Base-by-base conservation (phyloP, 176 grass and related monocot genomes). In the Pontederia crassipes region DNA sequence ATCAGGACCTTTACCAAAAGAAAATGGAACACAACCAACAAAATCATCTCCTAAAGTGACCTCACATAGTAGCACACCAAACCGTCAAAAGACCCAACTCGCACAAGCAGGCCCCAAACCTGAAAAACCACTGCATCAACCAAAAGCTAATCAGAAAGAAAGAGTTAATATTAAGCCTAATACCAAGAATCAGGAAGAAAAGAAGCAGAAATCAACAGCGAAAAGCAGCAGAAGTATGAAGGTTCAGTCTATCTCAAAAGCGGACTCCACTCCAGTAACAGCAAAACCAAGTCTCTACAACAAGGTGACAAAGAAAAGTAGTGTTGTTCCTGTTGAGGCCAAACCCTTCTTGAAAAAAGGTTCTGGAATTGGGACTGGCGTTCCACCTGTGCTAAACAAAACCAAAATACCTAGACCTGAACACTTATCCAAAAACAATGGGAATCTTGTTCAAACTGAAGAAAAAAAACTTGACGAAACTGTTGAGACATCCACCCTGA, bases 221-320 rank as follows among this genome's bases (percentile, higher is more conserved):
- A 93, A 81, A 48, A 68, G 82, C 29, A 85, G 56, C 59, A 86
- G 64, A 79, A 52, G 51, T 29, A 14, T 61, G 52, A 78, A 74
- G 83, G 80, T 54, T 77, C 77, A 74, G 46, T 66, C 79, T 75
- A 58, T 76, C 58, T 81, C 72, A 61, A 77, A 64, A 68, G 79
- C 85, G 57, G 86, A 86, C 68, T 69, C 81, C 65, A 63, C 58
- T 82, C 45, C 65, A 12, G 52, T 9, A 51, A 61, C 8, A 57
- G 27, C 80, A 0, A 99, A 86, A 59, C 75, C 80, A 62, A 85
- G 63, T 62, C 68, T 86, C 70, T 77, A 89, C 32, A 86, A 74
- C 62, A 99, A 86, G 75, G 88, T 89, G 49, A 74, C 94, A 69
- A 89, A 89, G 67, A 99, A 99, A 79, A 89, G 88, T 79, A 99